phyloP scores from a whole-genome alignment of 31 red algal species.

The Odonthalia washingtoniensis region DNA sequence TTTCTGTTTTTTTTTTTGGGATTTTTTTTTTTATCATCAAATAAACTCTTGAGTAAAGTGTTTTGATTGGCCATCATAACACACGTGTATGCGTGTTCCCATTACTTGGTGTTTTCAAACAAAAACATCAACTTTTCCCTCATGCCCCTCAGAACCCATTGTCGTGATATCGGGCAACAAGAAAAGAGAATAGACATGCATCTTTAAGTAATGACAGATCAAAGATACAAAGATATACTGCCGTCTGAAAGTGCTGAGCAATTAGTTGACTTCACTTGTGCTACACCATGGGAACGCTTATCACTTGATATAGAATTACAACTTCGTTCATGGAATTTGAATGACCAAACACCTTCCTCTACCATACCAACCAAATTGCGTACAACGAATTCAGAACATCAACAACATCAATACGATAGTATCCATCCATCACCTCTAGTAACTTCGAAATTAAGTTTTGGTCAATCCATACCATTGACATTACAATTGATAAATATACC shows the following conservation, averaged over 20 bases:
- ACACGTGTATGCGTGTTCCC: too few relatives aligned
- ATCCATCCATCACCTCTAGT: conserved; percentile 54
- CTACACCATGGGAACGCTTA: conserved; percentile 77
- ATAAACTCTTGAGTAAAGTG: too few relatives aligned
- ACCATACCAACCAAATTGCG: background rate
- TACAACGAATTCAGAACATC: background rate
- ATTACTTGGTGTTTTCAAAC: too few relatives aligned
- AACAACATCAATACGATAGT: background rate
- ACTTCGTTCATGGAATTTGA: conserved; percentile 68
- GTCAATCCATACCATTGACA: conserved; percentile 10
- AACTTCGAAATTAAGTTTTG: conserved; percentile 23
- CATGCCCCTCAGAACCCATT: too few relatives aligned
- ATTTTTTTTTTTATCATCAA: too few relatives aligned
- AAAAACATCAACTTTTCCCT: too few relatives aligned
- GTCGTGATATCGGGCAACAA: too few relatives aligned
- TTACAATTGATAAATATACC: conserved; percentile 40
- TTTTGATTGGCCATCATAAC: too few relatives aligned
- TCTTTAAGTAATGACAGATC: too few relatives aligned
- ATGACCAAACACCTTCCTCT: conserved; percentile 41
- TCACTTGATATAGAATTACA: conserved; percentile 75
- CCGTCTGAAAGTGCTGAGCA: conserved; percentile 47
- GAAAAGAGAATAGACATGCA: too few relatives aligned
- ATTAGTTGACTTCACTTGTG: conserved; percentile 77
- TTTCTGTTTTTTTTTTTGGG: too few relatives aligned
- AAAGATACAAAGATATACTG: too few relatives aligned